These are phyloP conservation scores for Mycena haematopus DNA, from an alignment of 768 basidiomycete genomes.

Conservation along the genomic window DNA sequence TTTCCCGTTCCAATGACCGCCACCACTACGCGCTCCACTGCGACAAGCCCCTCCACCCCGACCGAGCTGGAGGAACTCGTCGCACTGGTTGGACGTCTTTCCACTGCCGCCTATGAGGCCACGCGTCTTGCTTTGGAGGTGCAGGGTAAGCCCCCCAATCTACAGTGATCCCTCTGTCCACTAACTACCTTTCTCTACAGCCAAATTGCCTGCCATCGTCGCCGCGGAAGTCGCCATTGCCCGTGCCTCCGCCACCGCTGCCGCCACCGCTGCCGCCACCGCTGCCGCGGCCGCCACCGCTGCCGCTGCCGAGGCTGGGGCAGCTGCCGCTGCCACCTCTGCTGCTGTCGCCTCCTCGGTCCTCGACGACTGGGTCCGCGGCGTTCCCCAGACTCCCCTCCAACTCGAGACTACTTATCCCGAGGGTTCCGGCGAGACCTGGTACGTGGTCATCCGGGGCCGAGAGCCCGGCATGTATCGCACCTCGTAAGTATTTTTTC, in stretches of 20 bases:
- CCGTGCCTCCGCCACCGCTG: background rate
- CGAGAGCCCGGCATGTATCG: constrained; percentile 9
- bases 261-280: background rate
- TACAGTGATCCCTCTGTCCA: background rate
- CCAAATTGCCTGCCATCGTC: background rate
- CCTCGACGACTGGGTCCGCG: background rate
- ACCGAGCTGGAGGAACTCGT: constrained; percentile 7
- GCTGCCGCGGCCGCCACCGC: background rate
- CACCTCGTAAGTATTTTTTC: background rate
- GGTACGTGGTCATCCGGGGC: constrained; percentile 12
- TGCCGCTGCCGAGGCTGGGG: no score
- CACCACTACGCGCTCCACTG: background rate
- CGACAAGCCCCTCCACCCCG: background rate
- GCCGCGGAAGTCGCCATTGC: background rate
- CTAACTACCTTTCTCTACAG: background rate
- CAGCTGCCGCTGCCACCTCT: no score
- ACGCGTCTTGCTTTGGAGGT: constrained; percentile 3
- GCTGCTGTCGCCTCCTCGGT: background rate
- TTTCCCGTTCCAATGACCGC: background rate
- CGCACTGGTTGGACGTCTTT: background rate
- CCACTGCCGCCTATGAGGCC: background rate
- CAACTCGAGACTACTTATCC: background rate
- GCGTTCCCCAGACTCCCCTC: background rate
- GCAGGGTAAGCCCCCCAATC: background rate
- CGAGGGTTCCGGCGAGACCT: background rate